Evolutionary conservation across 2,329 filamentous ascomycete species (phyloP), one percentile per base, ranked within the genome.

Genomic region (Hypoxylon sp.): DNA sequence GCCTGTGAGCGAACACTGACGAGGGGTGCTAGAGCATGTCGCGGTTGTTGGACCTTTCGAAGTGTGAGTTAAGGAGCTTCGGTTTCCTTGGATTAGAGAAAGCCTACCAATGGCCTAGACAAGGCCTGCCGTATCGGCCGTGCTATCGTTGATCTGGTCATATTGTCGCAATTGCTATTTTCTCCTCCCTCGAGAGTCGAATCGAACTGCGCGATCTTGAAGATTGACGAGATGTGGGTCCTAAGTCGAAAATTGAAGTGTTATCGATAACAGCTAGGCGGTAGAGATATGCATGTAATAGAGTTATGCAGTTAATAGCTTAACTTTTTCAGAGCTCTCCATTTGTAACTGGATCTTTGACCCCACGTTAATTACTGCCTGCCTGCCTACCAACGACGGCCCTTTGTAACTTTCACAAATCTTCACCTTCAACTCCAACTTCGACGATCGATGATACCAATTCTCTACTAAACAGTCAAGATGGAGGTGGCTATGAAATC

Each of bases 401-500:
- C 21, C 13, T 46, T 46, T 58, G 34, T 32, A 48, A 41, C 36
- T n/a, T 55, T 43, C 60, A 57, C 49, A 63, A 36, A 21, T 36
- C 32, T 41, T 32, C 25, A 34, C 4, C 28, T 34, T 23, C 23
- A 3, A 34, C 32, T 41, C 21, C 25, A 34, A 6, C 28, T 34
- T 23, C 36, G 11, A 34, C 25, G 6, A n/a, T 38, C 43, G 3
- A 43, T 21, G 21, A 60, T 14, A 41, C 19, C 21, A 28, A 10
- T 9, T 14, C 21, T 43, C 25, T 17, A 48, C 14, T 21, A 23
- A 28, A 60, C 13, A 70, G 64, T 46, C 75, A 78, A 76, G 72
- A 88, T 88, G 86, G 84, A 87, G 73, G 79, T 82, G 75, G 85
- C 87, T 68, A 84, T 85, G 79, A 86, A 85, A 78, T 85, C 86